Conservation (phyloP, 306 rosid genomes). For the Lathyrus tuberosus region DNA sequence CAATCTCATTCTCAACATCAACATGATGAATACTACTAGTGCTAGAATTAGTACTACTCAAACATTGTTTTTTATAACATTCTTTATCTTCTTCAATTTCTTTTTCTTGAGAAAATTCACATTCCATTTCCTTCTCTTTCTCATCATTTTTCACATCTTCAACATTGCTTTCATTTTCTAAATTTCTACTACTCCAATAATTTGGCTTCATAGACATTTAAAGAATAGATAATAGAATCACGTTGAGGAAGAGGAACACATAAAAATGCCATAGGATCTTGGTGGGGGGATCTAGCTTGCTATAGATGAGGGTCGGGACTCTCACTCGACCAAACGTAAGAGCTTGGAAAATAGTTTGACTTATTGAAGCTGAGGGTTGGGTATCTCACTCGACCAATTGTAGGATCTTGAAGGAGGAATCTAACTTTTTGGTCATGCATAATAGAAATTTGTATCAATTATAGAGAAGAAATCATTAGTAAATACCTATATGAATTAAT, state of each 20-base stretch:
- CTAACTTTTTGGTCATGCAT: no score
- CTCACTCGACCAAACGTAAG: no score
- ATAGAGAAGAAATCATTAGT: no score
- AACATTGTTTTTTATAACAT: conserved; percentile 35
- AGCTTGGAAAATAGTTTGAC: no score
- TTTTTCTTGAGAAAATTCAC: conserved; percentile 38
- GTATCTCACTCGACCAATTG: no score
- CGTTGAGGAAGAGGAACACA: conserved; percentile 78
- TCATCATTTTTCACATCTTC: conserved; percentile 39
- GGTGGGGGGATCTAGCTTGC: no score
- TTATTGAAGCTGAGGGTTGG: no score
- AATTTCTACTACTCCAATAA: conserved; percentile 3
- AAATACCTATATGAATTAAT: no score
- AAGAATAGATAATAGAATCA: conserved; percentile 73
- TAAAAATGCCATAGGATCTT: conserved; percentile 90
- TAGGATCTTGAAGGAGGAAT: no score
- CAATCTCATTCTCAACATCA: conserved; percentile 34
- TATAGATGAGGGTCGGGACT: no score
- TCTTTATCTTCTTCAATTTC: conserved; percentile 44
- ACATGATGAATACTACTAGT: background rate
- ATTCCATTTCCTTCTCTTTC: conserved; percentile 29
- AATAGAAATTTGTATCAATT: no score
- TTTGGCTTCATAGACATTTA: conserved; percentile 62
- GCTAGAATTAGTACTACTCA: conserved; percentile 5
- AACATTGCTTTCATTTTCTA: conserved; percentile 29